These are phyloP conservation scores for Botrytis elliptica DNA, from an alignment of 2,329 filamentous ascomycete genomes.

Conservation along the genomic window DNA sequence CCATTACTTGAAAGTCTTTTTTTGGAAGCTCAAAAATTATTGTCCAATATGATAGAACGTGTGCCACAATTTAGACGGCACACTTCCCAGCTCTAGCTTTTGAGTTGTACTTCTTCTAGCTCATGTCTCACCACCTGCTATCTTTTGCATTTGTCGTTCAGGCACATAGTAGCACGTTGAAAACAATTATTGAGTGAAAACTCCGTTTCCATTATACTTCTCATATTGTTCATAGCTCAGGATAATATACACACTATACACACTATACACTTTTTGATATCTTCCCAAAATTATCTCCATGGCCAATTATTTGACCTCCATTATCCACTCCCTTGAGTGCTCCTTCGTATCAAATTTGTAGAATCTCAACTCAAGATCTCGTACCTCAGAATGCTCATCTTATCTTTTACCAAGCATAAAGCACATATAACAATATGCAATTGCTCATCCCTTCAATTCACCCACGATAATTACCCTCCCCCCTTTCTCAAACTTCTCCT, in stretches of 20 bases:
- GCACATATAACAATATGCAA: not conserved
- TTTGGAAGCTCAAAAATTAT: not conserved
- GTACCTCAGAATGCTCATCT: not conserved
- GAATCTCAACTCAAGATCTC: not conserved
- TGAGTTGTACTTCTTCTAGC: not conserved
- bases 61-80: too few species aligned
- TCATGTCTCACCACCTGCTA: not conserved
- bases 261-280: not conserved
- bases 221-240: not conserved
- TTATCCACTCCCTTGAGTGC: not conserved
- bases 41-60: rapidly evolving
- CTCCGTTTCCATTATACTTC: not conserved
- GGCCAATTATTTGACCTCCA: not conserved
- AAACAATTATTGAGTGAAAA: not conserved
- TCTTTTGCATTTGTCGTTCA: not conserved
- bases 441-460: not conserved
- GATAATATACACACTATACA: not conserved
- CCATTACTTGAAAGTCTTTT: not conserved
- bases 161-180: not conserved
- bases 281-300: slow-evolving; percentile 3
- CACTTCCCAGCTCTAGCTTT: not conserved
- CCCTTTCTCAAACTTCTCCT: not conserved
- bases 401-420: not conserved
- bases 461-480: too few species aligned
- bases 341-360: not conserved